These are phyloP conservation scores for Lepidium sativum DNA, from an alignment of 345 rosid genomes.

Conservation along the genomic window DNA sequence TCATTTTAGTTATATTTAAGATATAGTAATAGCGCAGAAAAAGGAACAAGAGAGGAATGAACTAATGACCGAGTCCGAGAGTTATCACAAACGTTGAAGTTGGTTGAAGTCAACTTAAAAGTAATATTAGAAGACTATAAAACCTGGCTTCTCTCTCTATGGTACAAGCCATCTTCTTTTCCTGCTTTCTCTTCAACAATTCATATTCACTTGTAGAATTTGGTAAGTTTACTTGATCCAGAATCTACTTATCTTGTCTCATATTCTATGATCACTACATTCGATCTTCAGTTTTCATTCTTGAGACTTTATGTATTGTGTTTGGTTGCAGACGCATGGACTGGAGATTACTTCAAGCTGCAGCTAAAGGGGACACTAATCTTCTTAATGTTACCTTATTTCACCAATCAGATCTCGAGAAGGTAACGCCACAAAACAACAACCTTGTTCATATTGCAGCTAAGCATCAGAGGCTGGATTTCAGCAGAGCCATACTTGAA, in stretches of 20 bases:
- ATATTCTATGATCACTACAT: not conserved
- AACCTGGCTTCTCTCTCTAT: not conserved
- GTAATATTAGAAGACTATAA: not conserved
- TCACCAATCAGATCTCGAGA: slow-evolving; percentile 1
- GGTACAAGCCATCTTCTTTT: not conserved
- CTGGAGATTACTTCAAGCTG: slow-evolving; percentile 17
- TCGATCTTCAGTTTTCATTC: not conserved
- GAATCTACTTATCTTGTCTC: not conserved
- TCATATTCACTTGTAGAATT: not conserved
- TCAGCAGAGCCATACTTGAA: slow-evolving; percentile 7
- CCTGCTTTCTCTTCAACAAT: not conserved
- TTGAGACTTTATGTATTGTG: not conserved
- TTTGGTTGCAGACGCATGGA: slow-evolving; percentile 17
- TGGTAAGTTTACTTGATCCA: not conserved
- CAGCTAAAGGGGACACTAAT: slow-evolving; percentile 5
- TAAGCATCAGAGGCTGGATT: slow-evolving; percentile 11
- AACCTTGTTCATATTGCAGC: slow-evolving; percentile 33
- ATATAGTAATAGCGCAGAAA: too few relatives aligned
- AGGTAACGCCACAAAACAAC: slow-evolving; percentile 26
- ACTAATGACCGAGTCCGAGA: too few relatives aligned
- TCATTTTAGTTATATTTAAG: too few relatives aligned
- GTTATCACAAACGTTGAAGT: not conserved
- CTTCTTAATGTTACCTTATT: not conserved
- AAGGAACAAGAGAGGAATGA: too few relatives aligned
- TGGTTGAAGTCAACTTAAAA: not conserved